Conservation (phyloP, 169 alveolate species). For the Eimeria falciformis region DNA sequence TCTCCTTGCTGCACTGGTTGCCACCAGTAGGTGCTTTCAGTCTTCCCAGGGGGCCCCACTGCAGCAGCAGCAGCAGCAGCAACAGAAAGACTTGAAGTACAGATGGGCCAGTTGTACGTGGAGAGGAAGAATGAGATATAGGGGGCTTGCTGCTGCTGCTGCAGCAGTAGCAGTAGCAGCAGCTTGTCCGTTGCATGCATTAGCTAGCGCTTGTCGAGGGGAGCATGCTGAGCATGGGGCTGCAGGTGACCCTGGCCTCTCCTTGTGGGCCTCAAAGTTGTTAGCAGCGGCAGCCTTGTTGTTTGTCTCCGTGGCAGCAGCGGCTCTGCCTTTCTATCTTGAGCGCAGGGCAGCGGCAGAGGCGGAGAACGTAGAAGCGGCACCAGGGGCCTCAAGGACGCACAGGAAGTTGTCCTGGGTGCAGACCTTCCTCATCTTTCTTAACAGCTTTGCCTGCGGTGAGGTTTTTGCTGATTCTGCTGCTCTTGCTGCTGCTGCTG, state of each 20-base stretch:
- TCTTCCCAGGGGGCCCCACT: background rate
- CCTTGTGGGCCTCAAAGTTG: background rate
- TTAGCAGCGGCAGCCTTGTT: background rate
- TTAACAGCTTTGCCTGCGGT: constrained; percentile 17
- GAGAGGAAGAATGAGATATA: background rate
- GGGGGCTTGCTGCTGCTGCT: constrained; percentile 13
- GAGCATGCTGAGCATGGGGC: background rate
- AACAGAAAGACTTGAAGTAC: background rate
- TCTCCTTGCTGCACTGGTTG: too few relatives aligned
- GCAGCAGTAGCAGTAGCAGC: constrained; percentile 22
- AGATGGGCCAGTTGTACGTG: background rate
- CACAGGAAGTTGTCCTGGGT: background rate
- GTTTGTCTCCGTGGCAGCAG: background rate
- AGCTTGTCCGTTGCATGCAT: background rate
- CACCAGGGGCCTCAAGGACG: background rate
- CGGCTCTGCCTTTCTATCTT: background rate
- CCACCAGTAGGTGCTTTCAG: background rate
- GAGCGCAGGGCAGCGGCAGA: background rate
- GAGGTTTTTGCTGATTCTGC: too few relatives aligned
- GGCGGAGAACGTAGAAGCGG: background rate
- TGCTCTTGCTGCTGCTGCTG: too few relatives aligned
- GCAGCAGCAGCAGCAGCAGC: constrained; percentile 41
- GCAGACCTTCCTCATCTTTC: background rate
- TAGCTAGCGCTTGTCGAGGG: background rate
- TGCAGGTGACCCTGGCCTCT: background rate